These are phyloP conservation scores for Beta lomatogona DNA, from an alignment of 179 eudicot genomes.

Conservation along the genomic window DNA sequence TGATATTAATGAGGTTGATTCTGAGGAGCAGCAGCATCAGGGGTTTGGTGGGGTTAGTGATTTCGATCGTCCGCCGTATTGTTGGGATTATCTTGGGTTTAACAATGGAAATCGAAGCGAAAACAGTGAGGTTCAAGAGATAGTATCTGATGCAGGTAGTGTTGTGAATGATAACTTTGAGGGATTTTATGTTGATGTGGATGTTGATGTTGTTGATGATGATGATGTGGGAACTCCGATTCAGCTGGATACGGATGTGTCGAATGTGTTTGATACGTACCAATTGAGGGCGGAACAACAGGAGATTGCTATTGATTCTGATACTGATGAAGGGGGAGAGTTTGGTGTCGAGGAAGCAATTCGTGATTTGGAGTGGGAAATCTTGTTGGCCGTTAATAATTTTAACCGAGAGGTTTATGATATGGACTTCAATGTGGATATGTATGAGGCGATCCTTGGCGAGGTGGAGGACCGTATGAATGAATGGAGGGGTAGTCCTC, in stretches of 20 bases:
- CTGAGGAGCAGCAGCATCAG: background rate
- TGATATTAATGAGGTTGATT: background rate
- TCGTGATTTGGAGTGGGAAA: constrained; percentile 48
- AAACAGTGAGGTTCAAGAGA: background rate
- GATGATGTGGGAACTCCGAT: constrained; percentile 19
- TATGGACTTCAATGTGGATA: constrained; percentile 42
- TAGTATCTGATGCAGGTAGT: constrained; percentile 15
- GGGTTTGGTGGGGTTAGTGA: constrained; percentile 35
- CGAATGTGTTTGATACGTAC: constrained; percentile 32
- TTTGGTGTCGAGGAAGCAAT: constrained; percentile 35
- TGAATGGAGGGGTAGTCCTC: constrained; percentile 47
- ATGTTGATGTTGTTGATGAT: constrained; percentile 18
- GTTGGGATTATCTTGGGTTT: constrained; percentile 51
- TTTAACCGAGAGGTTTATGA: constrained; percentile 39
- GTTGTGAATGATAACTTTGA: constrained; percentile 23
- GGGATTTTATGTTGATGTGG: constrained; percentile 21
- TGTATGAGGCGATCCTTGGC: constrained; percentile 33
- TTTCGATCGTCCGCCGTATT: constrained; percentile 44
- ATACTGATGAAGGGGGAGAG: constrained; percentile 30
- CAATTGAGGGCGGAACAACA: constrained; percentile 31
- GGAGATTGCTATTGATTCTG: constrained; percentile 34
- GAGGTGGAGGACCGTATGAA: constrained; percentile 44
- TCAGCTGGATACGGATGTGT: constrained; percentile 28
- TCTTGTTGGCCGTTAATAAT: constrained; percentile 37
- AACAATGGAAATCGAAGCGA: constrained; percentile 23